Evolutionary conservation across 306 rosid species (phyloP).

Genomic region (Albizia julibrissin): DNA sequence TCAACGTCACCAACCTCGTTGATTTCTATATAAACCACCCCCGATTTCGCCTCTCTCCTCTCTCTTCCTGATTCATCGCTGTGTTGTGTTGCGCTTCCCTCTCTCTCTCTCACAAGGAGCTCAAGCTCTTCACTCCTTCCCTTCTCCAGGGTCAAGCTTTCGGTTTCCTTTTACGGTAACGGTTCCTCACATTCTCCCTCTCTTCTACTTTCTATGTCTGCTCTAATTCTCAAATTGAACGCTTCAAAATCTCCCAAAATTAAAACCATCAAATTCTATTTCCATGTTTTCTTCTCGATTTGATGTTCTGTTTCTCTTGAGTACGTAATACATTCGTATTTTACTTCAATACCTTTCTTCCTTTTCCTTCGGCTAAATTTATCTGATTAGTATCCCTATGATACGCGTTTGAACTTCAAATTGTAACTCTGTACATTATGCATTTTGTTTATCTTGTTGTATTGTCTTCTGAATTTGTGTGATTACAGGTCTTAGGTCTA

Average conservation of each 20-base stretch:
- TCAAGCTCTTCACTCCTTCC: background rate
- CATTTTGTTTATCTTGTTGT: background rate
- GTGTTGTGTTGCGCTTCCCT: background rate
- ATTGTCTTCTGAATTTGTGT: background rate
- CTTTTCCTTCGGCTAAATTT: background rate
- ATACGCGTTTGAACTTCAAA: background rate
- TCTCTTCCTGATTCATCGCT: background rate
- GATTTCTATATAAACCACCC: background rate
- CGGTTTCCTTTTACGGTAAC: constrained; percentile 36
- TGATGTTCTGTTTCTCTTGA: background rate
- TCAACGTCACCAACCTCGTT: background rate
- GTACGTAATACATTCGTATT: background rate
- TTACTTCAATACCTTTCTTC: constrained; percentile 3
- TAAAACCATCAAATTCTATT: background rate
- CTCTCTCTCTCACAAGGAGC: background rate
- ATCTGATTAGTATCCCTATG: background rate
- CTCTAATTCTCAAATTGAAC: background rate
- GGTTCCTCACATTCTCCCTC: constrained; percentile 11
- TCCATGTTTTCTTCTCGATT: background rate
- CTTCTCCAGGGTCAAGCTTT: background rate
- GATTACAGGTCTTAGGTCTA: background rate
- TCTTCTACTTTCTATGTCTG: constrained; percentile 1
- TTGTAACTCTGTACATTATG: no score
- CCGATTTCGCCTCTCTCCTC: background rate
- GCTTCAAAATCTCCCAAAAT: background rate